phyloP scores from a whole-genome alignment of 2,329 filamentous ascomycete genomes.

The Emericellopsis cladophorae region DNA sequence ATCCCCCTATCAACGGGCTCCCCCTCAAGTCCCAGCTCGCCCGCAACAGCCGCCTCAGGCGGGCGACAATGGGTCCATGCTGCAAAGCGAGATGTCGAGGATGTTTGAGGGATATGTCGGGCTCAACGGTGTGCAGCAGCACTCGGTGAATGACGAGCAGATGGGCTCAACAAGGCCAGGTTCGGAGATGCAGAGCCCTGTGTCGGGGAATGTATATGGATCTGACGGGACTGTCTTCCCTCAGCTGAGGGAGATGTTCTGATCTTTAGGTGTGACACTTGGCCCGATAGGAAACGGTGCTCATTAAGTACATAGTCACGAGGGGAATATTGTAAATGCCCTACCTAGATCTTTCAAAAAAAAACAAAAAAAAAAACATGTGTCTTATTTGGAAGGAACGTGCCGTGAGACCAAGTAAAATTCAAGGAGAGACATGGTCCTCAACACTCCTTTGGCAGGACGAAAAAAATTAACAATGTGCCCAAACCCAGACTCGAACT shows the following conservation, averaged over 20 bases:
- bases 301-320: too few species aligned
- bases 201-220: conserved; percentile 10
- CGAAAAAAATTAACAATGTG: conserved; percentile 2
- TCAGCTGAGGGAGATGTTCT: conserved; percentile 25
- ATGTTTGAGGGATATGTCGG: conserved; percentile 27
- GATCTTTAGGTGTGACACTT: too few species aligned
- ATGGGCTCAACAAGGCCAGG: conserved; percentile 9
- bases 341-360: background rate
- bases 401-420: too few species aligned
- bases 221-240: conserved; percentile 20
- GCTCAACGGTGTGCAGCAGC: conserved; percentile 18
- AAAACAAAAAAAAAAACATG: conserved; percentile 4
- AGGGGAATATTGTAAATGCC: too few species aligned
- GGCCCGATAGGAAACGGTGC: too few species aligned
- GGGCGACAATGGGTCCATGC: conserved; percentile 31
- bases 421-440: too few species aligned
- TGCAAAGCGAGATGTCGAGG: conserved; percentile 41
- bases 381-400: too few species aligned
- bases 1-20: too few species aligned
- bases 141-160: conserved; percentile 10
- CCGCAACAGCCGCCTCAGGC: conserved; percentile 4
- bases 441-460: too few species aligned
- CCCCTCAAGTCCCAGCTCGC: background rate
- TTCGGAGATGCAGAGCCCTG: conserved; percentile 10
- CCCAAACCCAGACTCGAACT: conserved; percentile 4